Conservation (phyloP, 2,329 filamentous ascomycete species). For the Gnomoniopsis sp. region DNA sequence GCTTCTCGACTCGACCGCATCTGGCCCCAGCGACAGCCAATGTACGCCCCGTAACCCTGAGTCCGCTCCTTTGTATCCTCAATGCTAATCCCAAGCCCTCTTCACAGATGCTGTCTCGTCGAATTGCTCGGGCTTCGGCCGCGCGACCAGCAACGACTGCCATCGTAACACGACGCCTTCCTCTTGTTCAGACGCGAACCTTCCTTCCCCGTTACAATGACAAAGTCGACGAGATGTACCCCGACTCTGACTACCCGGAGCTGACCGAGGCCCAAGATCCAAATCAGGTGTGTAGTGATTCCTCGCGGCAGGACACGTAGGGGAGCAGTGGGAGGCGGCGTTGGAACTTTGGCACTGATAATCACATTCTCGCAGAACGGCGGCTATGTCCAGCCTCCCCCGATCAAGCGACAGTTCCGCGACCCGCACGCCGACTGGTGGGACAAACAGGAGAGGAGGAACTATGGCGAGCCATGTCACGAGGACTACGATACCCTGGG, state of each 20-base stretch:
- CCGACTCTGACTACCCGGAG: slow-evolving; percentile 38
- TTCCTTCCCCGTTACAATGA: slow-evolving; percentile 51
- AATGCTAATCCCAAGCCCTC: not conserved
- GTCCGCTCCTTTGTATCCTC: not conserved
- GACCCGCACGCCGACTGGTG: slow-evolving; percentile 94
- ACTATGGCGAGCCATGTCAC: slow-evolving; percentile 94
- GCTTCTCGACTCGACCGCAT: slow-evolving; percentile 29
- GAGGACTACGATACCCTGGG: slow-evolving; percentile 94
- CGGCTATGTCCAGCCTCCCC: slow-evolving; percentile 75
- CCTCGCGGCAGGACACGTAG: not conserved
- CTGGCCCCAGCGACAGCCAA: slow-evolving; percentile 32
- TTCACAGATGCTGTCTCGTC: slow-evolving; percentile 58
- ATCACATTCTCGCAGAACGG: slow-evolving; percentile 61
- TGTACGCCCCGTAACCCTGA: slow-evolving; percentile 24
- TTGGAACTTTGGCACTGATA: not conserved
- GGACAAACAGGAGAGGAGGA: slow-evolving; percentile 95
- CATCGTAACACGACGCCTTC: slow-evolving; percentile 45
- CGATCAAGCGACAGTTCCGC: slow-evolving; percentile 84
- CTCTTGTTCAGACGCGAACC: slow-evolving; percentile 53
- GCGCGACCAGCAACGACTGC: slow-evolving; percentile 41
- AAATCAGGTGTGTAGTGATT: slow-evolving; percentile 12
- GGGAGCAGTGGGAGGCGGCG: not conserved
- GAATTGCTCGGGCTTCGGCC: slow-evolving; percentile 51
- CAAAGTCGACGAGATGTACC: slow-evolving; percentile 50
- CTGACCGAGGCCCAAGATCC: slow-evolving; percentile 63